These are phyloP conservation scores for Nicotiana undulata DNA, from an alignment of 257 asterid species.

Conservation along the genomic window DNA sequence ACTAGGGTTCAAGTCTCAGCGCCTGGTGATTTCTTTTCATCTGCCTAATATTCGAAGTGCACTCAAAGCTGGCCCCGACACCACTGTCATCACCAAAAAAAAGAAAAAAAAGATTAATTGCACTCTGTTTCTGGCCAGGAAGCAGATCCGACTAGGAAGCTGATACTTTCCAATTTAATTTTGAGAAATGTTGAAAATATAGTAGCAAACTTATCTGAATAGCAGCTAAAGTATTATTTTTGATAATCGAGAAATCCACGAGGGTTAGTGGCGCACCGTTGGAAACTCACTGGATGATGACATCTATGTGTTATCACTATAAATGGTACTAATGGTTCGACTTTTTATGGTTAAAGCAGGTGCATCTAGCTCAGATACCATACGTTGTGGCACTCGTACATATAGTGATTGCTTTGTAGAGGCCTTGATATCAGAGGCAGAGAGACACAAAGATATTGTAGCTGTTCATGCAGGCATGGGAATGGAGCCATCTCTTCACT, in stretches of 20 bases:
- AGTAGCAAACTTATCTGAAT: background rate
- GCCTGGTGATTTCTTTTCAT: too few species aligned
- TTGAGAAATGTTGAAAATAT: background rate
- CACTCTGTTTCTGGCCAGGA: background rate
- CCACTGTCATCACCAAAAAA: too few species aligned
- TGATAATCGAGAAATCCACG: too few species aligned
- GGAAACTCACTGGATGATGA: background rate
- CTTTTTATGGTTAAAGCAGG: slow-evolving; percentile 24
- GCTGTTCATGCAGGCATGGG: slow-evolving; percentile 91
- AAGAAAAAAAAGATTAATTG: background rate
- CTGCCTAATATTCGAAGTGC: too few species aligned
- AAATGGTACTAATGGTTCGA: slow-evolving; percentile 5
- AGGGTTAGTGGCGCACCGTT: too few species aligned
- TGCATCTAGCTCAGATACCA: slow-evolving; percentile 16
- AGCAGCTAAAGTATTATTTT: background rate
- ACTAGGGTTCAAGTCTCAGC: too few species aligned
- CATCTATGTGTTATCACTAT: background rate
- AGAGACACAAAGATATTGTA: slow-evolving; percentile 63
- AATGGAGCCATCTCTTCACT: slow-evolving; percentile 62
- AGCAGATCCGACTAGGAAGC: background rate
- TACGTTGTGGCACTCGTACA: slow-evolving; percentile 32
- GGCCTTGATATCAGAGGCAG: slow-evolving; percentile 58
- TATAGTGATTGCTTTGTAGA: slow-evolving; percentile 60
- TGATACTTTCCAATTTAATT: background rate
- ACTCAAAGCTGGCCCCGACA: too few species aligned